A percentile compares a stretch with the other conserved stretches of the same genome.
These are phyloP conservation scores for Ophiocordyceps sinensis DNA, from an alignment of 2,329 filamentous ascomycete species.

Conservation along the genomic window DNA sequence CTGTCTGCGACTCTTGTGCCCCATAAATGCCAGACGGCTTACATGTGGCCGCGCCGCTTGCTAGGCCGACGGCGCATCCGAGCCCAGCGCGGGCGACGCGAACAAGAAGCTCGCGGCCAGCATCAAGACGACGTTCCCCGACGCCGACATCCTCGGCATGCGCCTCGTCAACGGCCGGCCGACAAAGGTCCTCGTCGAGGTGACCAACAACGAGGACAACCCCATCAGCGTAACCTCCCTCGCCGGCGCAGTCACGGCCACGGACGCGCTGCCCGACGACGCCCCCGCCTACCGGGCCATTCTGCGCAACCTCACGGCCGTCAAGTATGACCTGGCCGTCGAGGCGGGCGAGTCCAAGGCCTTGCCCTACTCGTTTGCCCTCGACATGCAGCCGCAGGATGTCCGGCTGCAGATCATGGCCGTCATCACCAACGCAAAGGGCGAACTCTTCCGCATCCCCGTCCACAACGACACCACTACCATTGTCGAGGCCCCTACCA, in stretches of 20 bases:
- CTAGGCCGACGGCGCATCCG: slow-evolving; percentile 4
- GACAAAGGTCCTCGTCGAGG: slow-evolving; percentile 66
- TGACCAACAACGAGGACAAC: slow-evolving; percentile 69
- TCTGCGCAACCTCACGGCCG: slow-evolving; percentile 71
- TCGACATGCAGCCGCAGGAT: slow-evolving; percentile 88
- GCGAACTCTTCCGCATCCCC: slow-evolving; percentile 58
- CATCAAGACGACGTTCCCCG: slow-evolving; percentile 46
- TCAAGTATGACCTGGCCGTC: slow-evolving; percentile 59
- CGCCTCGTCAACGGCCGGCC: slow-evolving; percentile 89
- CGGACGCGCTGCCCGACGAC: slow-evolving; percentile 32
- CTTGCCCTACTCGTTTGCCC: slow-evolving; percentile 70
- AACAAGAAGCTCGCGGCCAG: slow-evolving; percentile 28
- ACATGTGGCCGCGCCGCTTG: neutral
- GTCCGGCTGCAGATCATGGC: slow-evolving; percentile 64
- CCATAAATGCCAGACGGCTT: neutral
- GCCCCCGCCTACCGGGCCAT: slow-evolving; percentile 36
- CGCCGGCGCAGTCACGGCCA: slow-evolving; percentile 55
- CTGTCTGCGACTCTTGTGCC: neutral
- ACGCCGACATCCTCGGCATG: slow-evolving; percentile 78
- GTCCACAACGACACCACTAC: slow-evolving; percentile 72
- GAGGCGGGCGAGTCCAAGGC: slow-evolving; percentile 62
- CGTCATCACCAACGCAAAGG: slow-evolving; percentile 53
- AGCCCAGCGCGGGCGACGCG: slow-evolving; percentile 1
- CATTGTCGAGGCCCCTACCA: slow-evolving; percentile 81
- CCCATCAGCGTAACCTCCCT: slow-evolving; percentile 65